Evolutionary conservation across 257 asterid species (phyloP), one percentile per base, ranked within the genome.

Genomic region (Nicotiana undulata): DNA sequence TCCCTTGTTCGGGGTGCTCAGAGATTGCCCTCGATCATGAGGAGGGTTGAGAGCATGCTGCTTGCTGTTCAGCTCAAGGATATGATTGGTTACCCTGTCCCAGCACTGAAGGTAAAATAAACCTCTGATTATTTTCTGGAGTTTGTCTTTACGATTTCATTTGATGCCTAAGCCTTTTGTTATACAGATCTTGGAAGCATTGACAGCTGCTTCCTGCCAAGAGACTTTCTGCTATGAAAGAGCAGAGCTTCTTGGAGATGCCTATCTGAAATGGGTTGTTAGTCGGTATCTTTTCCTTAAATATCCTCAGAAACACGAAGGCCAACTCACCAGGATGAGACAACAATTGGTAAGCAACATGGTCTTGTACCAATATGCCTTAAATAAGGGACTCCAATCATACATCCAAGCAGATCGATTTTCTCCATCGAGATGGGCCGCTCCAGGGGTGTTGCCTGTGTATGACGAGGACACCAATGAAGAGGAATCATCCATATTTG

Each of bases 351-450:
- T 96, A 63, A 96, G 98, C 92, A 96, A 96, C 88, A 87, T 90
- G 87, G 97, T 92, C 40, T 88, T 94, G 6, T 94, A 94, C 86
- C 94, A 92, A 77, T 90, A 84, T 83, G 98, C 99, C 46, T 81
- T 94, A 84, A 84, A 76, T 79, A 94, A 86, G 91, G 99, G 93
- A 82, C 95, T 96, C 82, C 99, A 94, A 83, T 90, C 97, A 6
- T 96, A 90, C 85, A 94, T 96, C 82, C 99, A 96, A 89, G 98
- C 99, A 77, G 99, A 96, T 84, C 91, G 99, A 83, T 96, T 96
- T 86, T 91, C 99, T 86, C 98, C 98, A 63, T 91, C 98, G 77
- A 91, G 99, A 88, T 96, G 99, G 99, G 96, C 98, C 63, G 96
- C 98, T 37, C 99, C 99, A 15, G 99, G 99, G 31, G 99, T 96